Percentiles rank a stretch among this genome's conserved stretches.
Conservation (phyloP, 176 grass and related monocot genomes). For the Triticum timopheevii region DNA sequence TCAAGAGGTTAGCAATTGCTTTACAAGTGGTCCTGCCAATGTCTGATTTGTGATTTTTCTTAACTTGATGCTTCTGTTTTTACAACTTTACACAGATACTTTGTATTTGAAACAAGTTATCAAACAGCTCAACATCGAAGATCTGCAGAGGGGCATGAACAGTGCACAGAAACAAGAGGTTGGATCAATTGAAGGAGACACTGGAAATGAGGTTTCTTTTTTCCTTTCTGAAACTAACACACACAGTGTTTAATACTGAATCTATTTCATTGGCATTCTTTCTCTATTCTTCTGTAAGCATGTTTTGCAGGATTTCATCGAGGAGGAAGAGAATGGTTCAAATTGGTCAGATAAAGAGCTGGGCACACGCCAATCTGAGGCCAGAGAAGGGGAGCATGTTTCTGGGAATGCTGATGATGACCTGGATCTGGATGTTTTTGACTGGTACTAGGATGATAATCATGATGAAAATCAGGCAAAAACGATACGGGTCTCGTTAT, state of each 20-base stretch:
- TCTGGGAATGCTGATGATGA: constrained; percentile 26
- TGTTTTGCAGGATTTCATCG: neutral
- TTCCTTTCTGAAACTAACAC: neutral
- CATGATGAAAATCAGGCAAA: neutral
- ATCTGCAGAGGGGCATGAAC: constrained; percentile 17
- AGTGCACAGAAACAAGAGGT: constrained; percentile 19
- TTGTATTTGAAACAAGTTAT: constrained; percentile 77
- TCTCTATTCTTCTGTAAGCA: constrained; percentile 22
- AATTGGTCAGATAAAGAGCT: constrained; percentile 23
- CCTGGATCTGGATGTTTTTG: constrained; percentile 43
- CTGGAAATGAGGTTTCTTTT: constrained; percentile 33
- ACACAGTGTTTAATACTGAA: neutral
- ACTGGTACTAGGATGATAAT: constrained; percentile 36
- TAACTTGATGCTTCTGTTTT: constrained; percentile 5
- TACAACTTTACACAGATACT: constrained; percentile 50
- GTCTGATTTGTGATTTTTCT: neutral
- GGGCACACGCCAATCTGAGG: neutral
- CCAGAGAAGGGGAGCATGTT: constrained; percentile 6
- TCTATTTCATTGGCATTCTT: constrained; percentile 2
- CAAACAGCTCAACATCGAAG: constrained; percentile 58
- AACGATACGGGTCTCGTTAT: neutral
- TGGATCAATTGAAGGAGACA: constrained; percentile 24
- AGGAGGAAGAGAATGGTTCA: constrained; percentile 24
- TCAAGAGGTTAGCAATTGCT: constrained; percentile 47
- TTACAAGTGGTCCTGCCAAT: neutral